Base-by-base conservation (phyloP, 768 basidiomycete species). In the Symmetrospora coprosmae region DNA sequence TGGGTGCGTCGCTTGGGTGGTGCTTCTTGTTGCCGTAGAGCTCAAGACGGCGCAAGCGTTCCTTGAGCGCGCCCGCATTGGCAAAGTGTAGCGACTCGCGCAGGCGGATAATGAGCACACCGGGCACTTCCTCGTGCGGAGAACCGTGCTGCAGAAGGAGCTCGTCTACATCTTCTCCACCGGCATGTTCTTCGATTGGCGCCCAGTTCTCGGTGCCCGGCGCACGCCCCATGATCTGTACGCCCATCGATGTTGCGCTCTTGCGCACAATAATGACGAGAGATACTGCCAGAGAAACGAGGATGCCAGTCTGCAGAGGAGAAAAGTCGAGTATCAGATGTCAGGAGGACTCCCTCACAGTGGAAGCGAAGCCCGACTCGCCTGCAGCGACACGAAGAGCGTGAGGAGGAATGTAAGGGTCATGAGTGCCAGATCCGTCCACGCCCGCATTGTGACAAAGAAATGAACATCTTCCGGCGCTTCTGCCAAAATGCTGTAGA, bases 31-130 rank as follows among this genome's bases (percentile, higher is more conserved):
- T 73, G 1, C 92, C 92, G 67, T 96, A 99, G 43, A 92, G 71
- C 67, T 99, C 92, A 50, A 99, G 77, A 65, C 89, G 76, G 30
- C 86, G 78, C 25, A 90, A 74, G 17, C 86, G 84, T 71, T 84
- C 90, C 76, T 96, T 96, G 21, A 99, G 75, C 68, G 91, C 89
- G 34, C 89, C 86, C 21, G 91, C 91, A 70, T 99, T 99, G 13
- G 92, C 90, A 66, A 99, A 99, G 69, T 88, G 86, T 27, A 99
- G 76, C 68, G 81, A 85, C 73, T 97, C 92, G 30, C 88, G 76
- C 53, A 99, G 85, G 23, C 89, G 78, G 5, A 96, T 79, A 47
- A 99, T 91, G 45, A 99, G 74, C 27, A 82, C 82, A 0, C 90
- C 89, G 4, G 84, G 78, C 16, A 82, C 75, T 64, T 81, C 82